Evolutionary conservation across 148 eudicot genomes (phyloP), one percentile per base, ranked within the genome.

Genomic region (Rhododendron ferrugineum): DNA sequence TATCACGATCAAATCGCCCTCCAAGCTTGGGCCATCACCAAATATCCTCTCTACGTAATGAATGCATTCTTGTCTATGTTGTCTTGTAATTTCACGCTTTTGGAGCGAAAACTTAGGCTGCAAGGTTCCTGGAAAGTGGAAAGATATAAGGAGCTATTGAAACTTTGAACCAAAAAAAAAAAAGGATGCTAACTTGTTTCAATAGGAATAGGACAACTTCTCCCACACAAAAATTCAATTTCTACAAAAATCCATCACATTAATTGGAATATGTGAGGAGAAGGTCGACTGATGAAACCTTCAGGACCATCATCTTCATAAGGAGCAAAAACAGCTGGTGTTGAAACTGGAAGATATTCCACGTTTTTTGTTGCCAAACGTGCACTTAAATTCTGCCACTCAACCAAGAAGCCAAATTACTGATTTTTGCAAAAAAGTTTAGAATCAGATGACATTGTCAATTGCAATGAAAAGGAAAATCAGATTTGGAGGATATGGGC

Each of bases 301-400:
- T 89, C 90, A 84, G 84, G 47, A 80, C 90, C 90, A 70, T 84
- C 83, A 77, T 85, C 81, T 81, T 85, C 88, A 66, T 88, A 89
- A 82, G 95, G 91, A 87, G 96, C 93, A 85, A 97, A 88, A 84
- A 93, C 93, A 66, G 98, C 96, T 14, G 94, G 96, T 28, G 98
- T 90, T 50, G 93, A 93, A 87, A 97, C 91, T n/a, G 93, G 89
- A 84, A 75, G 81, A 87, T 66, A 95, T 62, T 46, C 85, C 64
- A 95, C 91, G 82, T 90, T 84, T 74, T 89, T 91, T 86, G 88
- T 85, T 26, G 79, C 88, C 87, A 95, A 88, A 85, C 90, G 92
- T 49, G 82, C 85, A 70, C 85, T 89, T 82, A 97, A 85, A 92
- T 86, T 86, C 95, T 93, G 92, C 83, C 64, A 32, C 32, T 32